Conservation (phyloP, 1,284 basidiomycete species). For the Trametes polyzona region DNA sequence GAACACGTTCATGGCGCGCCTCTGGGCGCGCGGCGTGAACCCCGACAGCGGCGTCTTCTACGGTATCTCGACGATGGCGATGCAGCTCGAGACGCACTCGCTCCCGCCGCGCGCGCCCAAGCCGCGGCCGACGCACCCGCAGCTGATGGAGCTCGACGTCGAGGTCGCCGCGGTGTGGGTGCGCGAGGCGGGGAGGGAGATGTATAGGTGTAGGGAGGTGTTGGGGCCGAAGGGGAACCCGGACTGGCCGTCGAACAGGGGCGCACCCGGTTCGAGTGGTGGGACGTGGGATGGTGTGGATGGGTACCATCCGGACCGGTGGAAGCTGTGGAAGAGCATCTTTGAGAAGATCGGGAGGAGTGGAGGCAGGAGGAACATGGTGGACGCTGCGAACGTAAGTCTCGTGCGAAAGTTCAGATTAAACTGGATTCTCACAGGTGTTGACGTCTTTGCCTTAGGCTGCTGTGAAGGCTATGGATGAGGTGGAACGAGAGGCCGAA, state of each 20-base stretch:
- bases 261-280: constrained; percentile 6
- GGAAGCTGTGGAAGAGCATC: constrained; percentile 13
- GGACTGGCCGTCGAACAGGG: constrained; percentile 1
- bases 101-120: background rate
- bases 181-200: constrained; percentile 9
- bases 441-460: background rate
- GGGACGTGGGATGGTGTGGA: constrained; percentile 20
- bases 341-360: background rate
- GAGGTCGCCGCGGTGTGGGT: constrained; percentile 15
- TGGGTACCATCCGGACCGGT: constrained; percentile 16
- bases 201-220: constrained; percentile 15
- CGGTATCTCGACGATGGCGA: background rate
- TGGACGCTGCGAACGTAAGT: constrained; percentile 13
- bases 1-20: background rate
- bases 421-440: background rate
- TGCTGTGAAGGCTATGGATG: background rate
- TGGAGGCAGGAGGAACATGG: constrained; percentile 6
- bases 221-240: constrained; percentile 17
- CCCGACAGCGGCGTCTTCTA: background rate
- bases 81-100: background rate
- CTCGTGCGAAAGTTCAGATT: background rate
- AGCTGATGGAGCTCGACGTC: constrained; percentile 6
- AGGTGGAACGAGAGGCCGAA: too few relatives aligned
- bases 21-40: background rate
- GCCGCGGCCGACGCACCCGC: background rate